A percentile compares a stretch with the other conserved stretches of the same genome.
Evolutionary conservation across 768 basidiomycete genomes (phyloP).

Genomic region (Amanita rimosa): DNA sequence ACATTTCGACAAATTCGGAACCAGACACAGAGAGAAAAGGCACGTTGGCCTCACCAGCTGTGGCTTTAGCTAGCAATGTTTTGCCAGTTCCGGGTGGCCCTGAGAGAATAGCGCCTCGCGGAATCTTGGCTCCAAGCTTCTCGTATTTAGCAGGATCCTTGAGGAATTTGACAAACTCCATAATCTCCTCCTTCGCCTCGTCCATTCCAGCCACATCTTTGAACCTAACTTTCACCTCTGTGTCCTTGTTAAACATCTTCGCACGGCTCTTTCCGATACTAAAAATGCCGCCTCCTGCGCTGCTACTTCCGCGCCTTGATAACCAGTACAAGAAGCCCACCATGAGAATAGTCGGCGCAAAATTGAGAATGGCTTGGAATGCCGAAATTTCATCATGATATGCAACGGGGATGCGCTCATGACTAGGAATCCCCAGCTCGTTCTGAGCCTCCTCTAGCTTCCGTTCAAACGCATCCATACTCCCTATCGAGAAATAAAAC

Average conservation of each 20-base stretch:
- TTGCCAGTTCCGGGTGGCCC: constrained; percentile 98
- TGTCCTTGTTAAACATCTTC: constrained; percentile 94
- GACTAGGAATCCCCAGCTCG: constrained; percentile 84
- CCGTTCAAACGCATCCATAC: constrained; percentile 91
- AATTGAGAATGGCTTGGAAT: constrained; percentile 70
- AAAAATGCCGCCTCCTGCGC: constrained; percentile 84
- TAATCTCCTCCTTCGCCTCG: constrained; percentile 99
- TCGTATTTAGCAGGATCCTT: constrained; percentile 94
- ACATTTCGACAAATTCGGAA: constrained; percentile 99
- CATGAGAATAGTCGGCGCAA: constrained; percentile 91
- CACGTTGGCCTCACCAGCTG: constrained; percentile 94
- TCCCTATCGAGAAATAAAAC: constrained; percentile 95
- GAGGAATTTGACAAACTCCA: constrained; percentile 99
- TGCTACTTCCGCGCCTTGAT: constrained; percentile 56
- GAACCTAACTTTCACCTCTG: constrained; percentile 87
- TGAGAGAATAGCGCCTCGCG: constrained; percentile 88
- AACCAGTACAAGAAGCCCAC: constrained; percentile 87
- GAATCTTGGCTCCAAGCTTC: constrained; percentile 95
- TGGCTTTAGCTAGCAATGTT: constrained; percentile 95
- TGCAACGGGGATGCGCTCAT: constrained; percentile 92
- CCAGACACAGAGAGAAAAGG: constrained; percentile 98
- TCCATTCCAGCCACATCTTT: constrained; percentile 99
- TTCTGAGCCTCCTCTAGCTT: constrained; percentile 89
- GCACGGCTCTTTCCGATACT: constrained; percentile 94
- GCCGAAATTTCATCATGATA: constrained; percentile 93